Conservation (phyloP, 106 monocot genomes). For the Dendrobium catenatum region DNA sequence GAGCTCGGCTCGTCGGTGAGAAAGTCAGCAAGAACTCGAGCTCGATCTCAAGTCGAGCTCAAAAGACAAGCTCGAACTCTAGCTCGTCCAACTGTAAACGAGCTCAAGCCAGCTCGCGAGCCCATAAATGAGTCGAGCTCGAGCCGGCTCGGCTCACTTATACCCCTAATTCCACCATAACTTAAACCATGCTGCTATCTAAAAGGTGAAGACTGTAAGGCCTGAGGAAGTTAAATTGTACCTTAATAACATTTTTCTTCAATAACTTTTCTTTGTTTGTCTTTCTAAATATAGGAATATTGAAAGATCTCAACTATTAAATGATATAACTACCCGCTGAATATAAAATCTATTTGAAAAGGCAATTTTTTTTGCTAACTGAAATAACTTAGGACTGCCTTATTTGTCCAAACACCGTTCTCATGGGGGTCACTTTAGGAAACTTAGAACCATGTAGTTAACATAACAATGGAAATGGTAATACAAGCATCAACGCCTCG, state of each 20-base stretch:
- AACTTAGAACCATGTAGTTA: neutral
- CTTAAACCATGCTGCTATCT: neutral
- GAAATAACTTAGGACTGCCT: neutral
- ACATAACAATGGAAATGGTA: neutral
- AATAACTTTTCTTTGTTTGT: neutral
- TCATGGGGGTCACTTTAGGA: neutral
- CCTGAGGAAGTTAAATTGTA: neutral
- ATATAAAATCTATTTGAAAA: no score
- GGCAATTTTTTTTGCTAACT: neutral
- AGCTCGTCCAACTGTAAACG: no score
- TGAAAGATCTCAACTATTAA: neutral
- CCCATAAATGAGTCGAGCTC: no score
- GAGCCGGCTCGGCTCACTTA: no score
- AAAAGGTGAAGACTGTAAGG: neutral
- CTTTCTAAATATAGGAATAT: no score
- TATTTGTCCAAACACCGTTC: neutral
- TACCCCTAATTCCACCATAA: neutral
- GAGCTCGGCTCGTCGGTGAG: no score
- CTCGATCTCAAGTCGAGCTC: no score
- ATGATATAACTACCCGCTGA: neutral
- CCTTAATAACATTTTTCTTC: neutral
- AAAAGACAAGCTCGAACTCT: no score
- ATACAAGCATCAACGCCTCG: neutral
- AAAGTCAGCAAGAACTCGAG: no score
- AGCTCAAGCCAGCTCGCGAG: no score